Evolutionary conservation across 176 grass and related monocot species (phyloP).

Genomic region (Olyra latifolia): DNA sequence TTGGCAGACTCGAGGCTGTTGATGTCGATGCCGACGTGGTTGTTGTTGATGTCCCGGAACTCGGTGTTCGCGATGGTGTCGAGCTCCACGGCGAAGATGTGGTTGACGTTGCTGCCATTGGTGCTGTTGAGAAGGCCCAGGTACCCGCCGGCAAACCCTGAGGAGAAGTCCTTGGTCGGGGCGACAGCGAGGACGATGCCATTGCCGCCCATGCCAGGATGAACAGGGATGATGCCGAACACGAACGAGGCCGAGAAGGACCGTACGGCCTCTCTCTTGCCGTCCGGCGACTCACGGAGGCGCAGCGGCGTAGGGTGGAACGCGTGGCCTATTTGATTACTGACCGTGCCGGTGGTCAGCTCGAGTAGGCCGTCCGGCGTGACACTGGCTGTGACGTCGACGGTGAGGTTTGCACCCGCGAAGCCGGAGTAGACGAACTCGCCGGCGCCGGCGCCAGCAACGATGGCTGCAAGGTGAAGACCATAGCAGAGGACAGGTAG

Average conservation of each 20-base stretch:
- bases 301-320: no score
- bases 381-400: not conserved
- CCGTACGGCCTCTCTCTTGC: no score
- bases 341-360: no score
- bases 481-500: not conserved
- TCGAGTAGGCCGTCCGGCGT: no score
- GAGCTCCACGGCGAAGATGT: not conserved
- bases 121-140: not conserved
- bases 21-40: slow-evolving; percentile 6
- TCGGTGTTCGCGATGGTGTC: not conserved
- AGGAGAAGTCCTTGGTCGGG: not conserved
- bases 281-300: no score
- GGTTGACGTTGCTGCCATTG: not conserved
- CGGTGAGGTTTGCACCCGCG: not conserved
- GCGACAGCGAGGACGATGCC: not conserved
- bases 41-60: not conserved
- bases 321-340: no score
- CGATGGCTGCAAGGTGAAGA: not conserved
- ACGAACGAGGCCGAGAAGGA: no score
- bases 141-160: not conserved
- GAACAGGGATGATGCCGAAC: no score
- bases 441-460: no score
- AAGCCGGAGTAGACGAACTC: not conserved
- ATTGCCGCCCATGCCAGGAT: not conserved
- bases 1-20: not conserved